Evolutionary conservation across 345 rosid genomes (phyloP).

Genomic region (Euclidium syriacum): DNA sequence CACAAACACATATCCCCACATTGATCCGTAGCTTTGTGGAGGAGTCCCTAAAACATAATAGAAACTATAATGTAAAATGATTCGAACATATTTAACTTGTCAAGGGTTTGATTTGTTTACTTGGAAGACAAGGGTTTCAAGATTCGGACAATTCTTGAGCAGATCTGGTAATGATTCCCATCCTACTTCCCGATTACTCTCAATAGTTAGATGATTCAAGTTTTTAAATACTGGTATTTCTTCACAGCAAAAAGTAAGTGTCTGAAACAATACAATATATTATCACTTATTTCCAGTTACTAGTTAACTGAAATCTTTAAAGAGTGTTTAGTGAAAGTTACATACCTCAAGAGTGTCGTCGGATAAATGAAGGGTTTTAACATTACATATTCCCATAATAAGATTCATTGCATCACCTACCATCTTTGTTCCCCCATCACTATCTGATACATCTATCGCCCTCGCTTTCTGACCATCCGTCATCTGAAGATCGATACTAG

Average conservation of each 20-base stretch:
- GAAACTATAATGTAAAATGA: neutral
- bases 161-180: conserved; percentile 23
- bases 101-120: neutral
- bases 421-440: conserved; percentile 2
- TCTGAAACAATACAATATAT: conserved; percentile 15
- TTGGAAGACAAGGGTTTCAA: conserved; percentile 17
- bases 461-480: neutral
- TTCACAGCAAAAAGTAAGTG: conserved; percentile 15
- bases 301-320: neutral
- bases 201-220: conserved; percentile 18
- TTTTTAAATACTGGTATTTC: conserved; percentile 7
- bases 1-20: conserved; percentile 21
- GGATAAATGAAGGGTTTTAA: conserved; percentile 23
- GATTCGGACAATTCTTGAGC: conserved; percentile 20
- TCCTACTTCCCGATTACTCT: conserved; percentile 12
- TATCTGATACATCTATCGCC: neutral
- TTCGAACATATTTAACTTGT: neutral
- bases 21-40: conserved; percentile 11
- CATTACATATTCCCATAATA: conserved; percentile 26
- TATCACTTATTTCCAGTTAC: neutral
- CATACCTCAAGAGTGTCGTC: no score
- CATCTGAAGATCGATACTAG: neutral
- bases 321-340: no score
- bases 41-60: conserved; percentile 8
- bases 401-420: conserved; percentile 18